Conservation (phyloP, 305 asterid genomes). For the Solanum hybrid region DNA sequence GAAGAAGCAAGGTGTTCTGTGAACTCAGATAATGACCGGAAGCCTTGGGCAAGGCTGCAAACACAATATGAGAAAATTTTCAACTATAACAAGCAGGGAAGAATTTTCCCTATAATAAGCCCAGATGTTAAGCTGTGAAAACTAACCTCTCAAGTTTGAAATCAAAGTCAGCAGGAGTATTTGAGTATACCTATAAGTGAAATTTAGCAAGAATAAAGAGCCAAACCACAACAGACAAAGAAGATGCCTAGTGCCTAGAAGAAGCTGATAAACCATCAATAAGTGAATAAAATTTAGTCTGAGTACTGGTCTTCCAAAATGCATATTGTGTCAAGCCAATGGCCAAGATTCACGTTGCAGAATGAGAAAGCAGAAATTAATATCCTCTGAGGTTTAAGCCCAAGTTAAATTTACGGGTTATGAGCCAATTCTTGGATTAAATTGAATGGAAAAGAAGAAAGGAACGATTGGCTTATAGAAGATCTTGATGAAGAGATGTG, state of each 20-base stretch:
- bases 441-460: not conserved
- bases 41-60: slow-evolving; percentile 86
- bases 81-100: not conserved
- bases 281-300: not conserved
- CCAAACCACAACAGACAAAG: not conserved
- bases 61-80: not conserved
- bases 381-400: not conserved
- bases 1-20: slow-evolving; percentile 60
- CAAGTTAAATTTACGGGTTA: not conserved
- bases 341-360: not conserved
- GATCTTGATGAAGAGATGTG: not conserved
- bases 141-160: slow-evolving; percentile 75
- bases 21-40: slow-evolving; percentile 52
- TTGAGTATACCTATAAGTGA: slow-evolving; percentile 55
- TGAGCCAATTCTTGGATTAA: not conserved
- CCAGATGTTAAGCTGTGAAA: not conserved
- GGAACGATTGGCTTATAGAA: not conserved
- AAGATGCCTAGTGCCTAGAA: not conserved
- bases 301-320: not conserved
- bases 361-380: not conserved
- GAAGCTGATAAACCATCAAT: not conserved
- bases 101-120: not conserved
- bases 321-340: not conserved
- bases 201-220: slow-evolving; percentile 4
- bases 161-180: slow-evolving; percentile 91